Conservation (phyloP, 1,284 basidiomycete species). For the Cutaneotrichosporon sp. region DNA sequence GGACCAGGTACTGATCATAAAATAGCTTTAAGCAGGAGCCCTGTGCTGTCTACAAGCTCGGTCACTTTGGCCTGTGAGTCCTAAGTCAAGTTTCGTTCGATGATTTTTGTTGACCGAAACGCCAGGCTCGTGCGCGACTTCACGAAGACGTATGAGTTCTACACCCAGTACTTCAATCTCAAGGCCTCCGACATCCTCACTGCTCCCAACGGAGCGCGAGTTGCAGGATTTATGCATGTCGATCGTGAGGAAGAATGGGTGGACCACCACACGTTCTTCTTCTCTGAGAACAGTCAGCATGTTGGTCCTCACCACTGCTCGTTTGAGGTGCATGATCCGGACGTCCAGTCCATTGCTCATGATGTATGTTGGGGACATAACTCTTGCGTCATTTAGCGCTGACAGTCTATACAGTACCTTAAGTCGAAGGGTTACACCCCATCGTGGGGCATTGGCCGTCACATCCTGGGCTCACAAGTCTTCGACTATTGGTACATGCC, state of each 20-base stretch:
- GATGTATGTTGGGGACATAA: conserved; percentile 6
- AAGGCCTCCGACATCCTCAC: conserved; percentile 24
- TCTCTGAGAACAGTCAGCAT: conserved; percentile 10
- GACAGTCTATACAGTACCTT: conserved; percentile 14
- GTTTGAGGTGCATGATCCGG: conserved; percentile 24
- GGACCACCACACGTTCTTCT: conserved; percentile 29
- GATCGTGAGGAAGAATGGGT: conserved; percentile 25
- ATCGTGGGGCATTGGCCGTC: conserved; percentile 24
- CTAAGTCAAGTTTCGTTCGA: background rate
- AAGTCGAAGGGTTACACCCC: conserved; percentile 21
- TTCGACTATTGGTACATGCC: conserved; percentile 29
- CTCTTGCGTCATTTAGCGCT: too few relatives aligned
- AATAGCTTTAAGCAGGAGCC: conserved; percentile 17
- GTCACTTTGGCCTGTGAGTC: conserved; percentile 25
- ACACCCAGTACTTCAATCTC: conserved; percentile 23
- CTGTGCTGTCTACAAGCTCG: conserved; percentile 22
- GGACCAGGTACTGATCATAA: too few relatives aligned
- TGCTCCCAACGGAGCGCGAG: conserved; percentile 12
- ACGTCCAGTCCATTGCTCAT: conserved; percentile 22
- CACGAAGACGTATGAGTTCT: conserved; percentile 20
- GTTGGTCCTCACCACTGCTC: conserved; percentile 22
- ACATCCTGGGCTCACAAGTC: conserved; percentile 28
- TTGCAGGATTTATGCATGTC: conserved; percentile 22
- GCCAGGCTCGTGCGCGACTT: conserved; percentile 16
- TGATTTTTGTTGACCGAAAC: background rate